These are phyloP conservation scores for Kodamaea anthophila DNA, from an alignment of 1,139 yeast species.

Conservation along the genomic window DNA sequence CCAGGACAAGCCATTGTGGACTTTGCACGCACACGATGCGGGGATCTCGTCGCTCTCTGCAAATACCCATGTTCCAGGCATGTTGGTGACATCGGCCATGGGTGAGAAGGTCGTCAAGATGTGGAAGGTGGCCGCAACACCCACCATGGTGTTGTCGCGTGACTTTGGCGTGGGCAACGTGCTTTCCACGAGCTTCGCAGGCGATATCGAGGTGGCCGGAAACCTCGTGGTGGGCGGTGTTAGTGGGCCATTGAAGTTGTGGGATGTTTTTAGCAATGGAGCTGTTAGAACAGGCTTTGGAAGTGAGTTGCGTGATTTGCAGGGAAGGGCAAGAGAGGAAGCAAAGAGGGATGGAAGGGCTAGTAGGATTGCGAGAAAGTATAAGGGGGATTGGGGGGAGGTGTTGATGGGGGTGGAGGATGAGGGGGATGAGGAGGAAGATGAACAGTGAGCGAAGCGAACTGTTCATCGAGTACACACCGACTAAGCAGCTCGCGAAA, in stretches of 20 bases:
- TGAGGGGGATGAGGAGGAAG: slow-evolving; percentile 53
- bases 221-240: slow-evolving; percentile 86
- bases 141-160: slow-evolving; percentile 85
- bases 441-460: slow-evolving; percentile 13
- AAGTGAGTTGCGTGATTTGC: slow-evolving; percentile 48
- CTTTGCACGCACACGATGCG: slow-evolving; percentile 93
- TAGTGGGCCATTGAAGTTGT: slow-evolving; percentile 74
- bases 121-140: slow-evolving; percentile 68
- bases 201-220: slow-evolving; percentile 84
- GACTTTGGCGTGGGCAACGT: slow-evolving; percentile 96
- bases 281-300: slow-evolving; percentile 70
- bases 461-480: slow-evolving; percentile 1
- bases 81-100: slow-evolving; percentile 85
- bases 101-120: slow-evolving; percentile 81
- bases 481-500: not conserved
- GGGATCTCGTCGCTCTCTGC: slow-evolving; percentile 81
- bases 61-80: slow-evolving; percentile 62
- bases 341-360: slow-evolving; percentile 53
- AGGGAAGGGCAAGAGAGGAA: slow-evolving; percentile 49
- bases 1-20: slow-evolving; percentile 75
- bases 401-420: slow-evolving; percentile 56
- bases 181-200: slow-evolving; percentile 74
- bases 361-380: slow-evolving; percentile 71
- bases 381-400: slow-evolving; percentile 45
- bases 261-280: slow-evolving; percentile 85